phyloP scores from a whole-genome alignment of 441 rosid species.

The Daphne laureola region DNA sequence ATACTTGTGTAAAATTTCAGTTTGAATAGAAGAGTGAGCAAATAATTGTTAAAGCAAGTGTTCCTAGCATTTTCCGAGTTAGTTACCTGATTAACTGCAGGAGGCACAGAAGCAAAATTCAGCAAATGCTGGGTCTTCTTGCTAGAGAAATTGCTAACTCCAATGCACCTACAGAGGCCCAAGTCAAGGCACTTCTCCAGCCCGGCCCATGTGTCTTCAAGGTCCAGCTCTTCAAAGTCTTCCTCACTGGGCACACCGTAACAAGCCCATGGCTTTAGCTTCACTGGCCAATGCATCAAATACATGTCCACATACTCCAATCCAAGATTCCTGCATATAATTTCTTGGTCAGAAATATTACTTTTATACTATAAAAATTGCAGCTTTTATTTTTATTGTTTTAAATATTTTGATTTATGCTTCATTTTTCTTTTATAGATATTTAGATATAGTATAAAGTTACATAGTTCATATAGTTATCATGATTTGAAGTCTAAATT shows the following conservation, averaged over 20 bases:
- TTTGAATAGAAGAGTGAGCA: too few relatives aligned
- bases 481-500: too few relatives aligned
- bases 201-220: slow-evolving; percentile 65
- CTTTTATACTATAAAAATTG: too few relatives aligned
- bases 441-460: too few relatives aligned
- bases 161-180: slow-evolving; percentile 69
- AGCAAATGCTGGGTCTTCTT: slow-evolving; percentile 41
- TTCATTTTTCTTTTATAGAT: too few relatives aligned
- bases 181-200: slow-evolving; percentile 75
- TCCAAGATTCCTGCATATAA: slow-evolving; percentile 41
- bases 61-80: too few relatives aligned
- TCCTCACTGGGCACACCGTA: slow-evolving; percentile 61
- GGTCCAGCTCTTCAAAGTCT: slow-evolving; percentile 55
- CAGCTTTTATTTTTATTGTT: too few relatives aligned
- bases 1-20: too few relatives aligned
- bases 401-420: too few relatives aligned
- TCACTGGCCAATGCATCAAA: slow-evolving; percentile 91
- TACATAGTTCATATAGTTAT: too few relatives aligned
- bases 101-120: slow-evolving; percentile 56
- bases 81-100: slow-evolving; percentile 80
- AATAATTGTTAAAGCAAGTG: too few relatives aligned
- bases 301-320: slow-evolving; percentile 77
- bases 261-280: slow-evolving; percentile 57
- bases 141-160: slow-evolving; percentile 85
- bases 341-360: too few relatives aligned